Evolutionary conservation across 2,329 filamentous ascomycete genomes (phyloP).

Genomic region (Xylariales sp.): DNA sequence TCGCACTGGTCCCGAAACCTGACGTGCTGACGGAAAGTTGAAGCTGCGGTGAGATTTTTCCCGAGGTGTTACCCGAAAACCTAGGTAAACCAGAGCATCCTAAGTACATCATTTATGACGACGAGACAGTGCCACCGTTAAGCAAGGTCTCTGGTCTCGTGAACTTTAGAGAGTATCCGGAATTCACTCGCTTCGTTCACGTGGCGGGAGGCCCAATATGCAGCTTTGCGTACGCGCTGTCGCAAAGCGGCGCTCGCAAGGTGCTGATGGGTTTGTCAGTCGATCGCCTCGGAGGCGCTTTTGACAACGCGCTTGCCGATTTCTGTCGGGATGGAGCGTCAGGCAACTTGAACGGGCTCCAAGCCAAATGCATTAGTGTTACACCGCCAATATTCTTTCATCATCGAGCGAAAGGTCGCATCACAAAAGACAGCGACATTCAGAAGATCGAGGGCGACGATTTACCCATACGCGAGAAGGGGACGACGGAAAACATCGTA

Average conservation of each 20-base stretch:
- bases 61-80: constrained; percentile 43
- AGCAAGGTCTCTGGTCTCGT: constrained; percentile 43
- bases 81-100: constrained; percentile 42
- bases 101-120: constrained; percentile 45
- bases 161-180: constrained; percentile 38
- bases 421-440: constrained; percentile 50
- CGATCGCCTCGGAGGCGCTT: constrained; percentile 47
- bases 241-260: constrained; percentile 45
- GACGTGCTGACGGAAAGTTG: background rate
- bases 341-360: constrained; percentile 41
- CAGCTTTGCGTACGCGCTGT: constrained; percentile 50
- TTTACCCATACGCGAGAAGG: constrained; percentile 44
- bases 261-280: constrained; percentile 48
- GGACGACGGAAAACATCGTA: constrained; percentile 51
- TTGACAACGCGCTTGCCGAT: constrained; percentile 51
- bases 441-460: constrained; percentile 40
- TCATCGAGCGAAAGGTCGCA: constrained; percentile 46
- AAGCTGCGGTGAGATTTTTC: constrained; percentile 46
- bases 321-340: constrained; percentile 49
- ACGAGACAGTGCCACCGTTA: constrained; percentile 44
- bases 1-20: background rate
- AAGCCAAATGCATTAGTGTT: constrained; percentile 50
- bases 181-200: constrained; percentile 45
- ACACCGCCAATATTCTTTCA: constrained; percentile 51
- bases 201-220: constrained; percentile 44